Evolutionary conservation across 2,329 filamentous ascomycete genomes (phyloP).

Genomic region (Lasiodiplodia citricola): DNA sequence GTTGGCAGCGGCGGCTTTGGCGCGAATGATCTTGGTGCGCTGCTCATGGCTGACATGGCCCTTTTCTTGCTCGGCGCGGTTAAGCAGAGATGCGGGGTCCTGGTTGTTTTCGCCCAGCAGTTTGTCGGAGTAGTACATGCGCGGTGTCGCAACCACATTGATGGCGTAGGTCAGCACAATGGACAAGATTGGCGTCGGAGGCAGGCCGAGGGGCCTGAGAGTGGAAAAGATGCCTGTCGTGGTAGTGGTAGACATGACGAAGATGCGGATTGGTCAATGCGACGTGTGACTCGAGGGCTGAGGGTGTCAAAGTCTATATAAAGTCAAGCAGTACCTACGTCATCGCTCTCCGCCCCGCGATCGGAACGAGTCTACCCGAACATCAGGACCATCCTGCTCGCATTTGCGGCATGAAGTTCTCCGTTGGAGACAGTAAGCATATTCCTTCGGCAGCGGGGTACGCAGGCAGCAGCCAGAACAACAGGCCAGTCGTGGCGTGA

Average conservation of each 20-base stretch:
- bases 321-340: background rate
- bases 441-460: too few relatives aligned
- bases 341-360: background rate
- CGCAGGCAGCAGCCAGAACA: too few relatives aligned
- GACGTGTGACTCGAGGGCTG: background rate
- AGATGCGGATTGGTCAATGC: background rate
- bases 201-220: constrained; percentile 5
- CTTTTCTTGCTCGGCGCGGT: constrained; percentile 17
- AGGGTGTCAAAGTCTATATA: background rate
- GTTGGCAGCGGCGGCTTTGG: constrained; percentile 13
- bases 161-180: constrained; percentile 18
- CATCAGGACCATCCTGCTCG: too few relatives aligned
- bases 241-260: background rate
- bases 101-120: constrained; percentile 18
- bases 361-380: too few relatives aligned
- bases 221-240: constrained; percentile 16
- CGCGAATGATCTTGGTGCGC: constrained; percentile 14
- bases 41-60: constrained; percentile 12
- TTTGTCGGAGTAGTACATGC: constrained; percentile 15
- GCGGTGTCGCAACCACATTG: constrained; percentile 18
- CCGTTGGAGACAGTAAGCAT: too few relatives aligned
- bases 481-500: background rate
- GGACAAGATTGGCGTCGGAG: constrained; percentile 20
- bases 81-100: constrained; percentile 1
- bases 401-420: too few relatives aligned